Percentiles rank a stretch among this genome's conserved stretches.
phyloP scores from a whole-genome alignment of 2,329 filamentous ascomycete species.

The Huntiella omanensis region DNA sequence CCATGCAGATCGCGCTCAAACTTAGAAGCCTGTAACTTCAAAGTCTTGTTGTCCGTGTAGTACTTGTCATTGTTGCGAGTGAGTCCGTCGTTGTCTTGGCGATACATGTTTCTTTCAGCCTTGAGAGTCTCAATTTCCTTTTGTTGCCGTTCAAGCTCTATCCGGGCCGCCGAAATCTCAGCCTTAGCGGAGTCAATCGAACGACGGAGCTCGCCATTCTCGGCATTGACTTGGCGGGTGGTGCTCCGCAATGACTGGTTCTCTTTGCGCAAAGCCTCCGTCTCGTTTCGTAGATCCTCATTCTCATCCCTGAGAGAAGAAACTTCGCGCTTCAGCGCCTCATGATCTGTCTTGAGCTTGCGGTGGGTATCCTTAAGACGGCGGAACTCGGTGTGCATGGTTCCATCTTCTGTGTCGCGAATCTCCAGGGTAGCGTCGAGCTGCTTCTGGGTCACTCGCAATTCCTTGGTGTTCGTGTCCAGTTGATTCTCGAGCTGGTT shows the following conservation, averaged over 20 bases:
- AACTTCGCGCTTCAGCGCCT: slow-evolving; percentile 21
- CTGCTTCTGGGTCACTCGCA: slow-evolving; percentile 24
- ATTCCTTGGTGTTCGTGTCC: slow-evolving; percentile 23
- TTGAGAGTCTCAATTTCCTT: slow-evolving; percentile 21
- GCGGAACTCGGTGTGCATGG: slow-evolving; percentile 23
- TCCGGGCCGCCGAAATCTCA: slow-evolving; percentile 23
- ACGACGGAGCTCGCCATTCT: slow-evolving; percentile 26
- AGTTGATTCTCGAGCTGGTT: slow-evolving; percentile 28
- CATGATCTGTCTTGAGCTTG: slow-evolving; percentile 15
- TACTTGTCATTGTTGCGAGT: slow-evolving; percentile 36
- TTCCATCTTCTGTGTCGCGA: slow-evolving; percentile 20
- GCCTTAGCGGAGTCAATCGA: slow-evolving; percentile 22
- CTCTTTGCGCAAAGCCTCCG: slow-evolving; percentile 24
- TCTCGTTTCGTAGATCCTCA: slow-evolving; percentile 23
- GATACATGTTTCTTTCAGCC: slow-evolving; percentile 26
- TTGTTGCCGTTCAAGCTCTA: slow-evolving; percentile 23
- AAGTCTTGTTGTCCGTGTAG: slow-evolving; percentile 32
- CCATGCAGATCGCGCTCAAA: slow-evolving; percentile 28
- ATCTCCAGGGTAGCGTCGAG: slow-evolving; percentile 23
- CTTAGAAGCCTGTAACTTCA: slow-evolving; percentile 27
- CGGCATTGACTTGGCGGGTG: slow-evolving; percentile 23
- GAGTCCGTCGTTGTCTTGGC: slow-evolving; percentile 31
- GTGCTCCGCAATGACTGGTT: slow-evolving; percentile 26
- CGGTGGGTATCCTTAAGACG: slow-evolving; percentile 19
- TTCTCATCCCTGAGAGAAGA: slow-evolving; percentile 25